Percentiles rank a stretch among this genome's conserved stretches.
phyloP scores from a whole-genome alignment of 2,329 filamentous ascomycete genomes.

The Colletotrichum simmondsii region DNA sequence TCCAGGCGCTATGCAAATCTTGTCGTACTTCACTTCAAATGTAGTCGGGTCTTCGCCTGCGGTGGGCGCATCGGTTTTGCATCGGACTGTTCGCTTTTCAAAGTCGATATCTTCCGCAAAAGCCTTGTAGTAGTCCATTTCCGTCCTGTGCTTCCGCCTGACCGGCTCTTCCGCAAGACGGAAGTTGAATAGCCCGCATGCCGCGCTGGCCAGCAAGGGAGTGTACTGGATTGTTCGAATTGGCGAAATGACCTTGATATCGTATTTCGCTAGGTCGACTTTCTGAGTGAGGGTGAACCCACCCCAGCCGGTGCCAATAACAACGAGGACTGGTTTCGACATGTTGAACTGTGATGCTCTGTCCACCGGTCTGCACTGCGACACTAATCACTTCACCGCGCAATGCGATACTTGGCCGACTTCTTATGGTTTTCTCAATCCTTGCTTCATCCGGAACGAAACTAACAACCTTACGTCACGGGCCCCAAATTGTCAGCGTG shows the following conservation, averaged over 20 bases:
- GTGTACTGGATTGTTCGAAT: conserved; percentile 99
- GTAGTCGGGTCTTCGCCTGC: conserved; percentile 78
- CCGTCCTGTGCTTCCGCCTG: conserved; percentile 93
- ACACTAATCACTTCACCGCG: too few species aligned
- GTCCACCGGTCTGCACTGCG: neutral
- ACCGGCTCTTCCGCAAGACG: conserved; percentile 99
- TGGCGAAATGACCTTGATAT: conserved; percentile 95
- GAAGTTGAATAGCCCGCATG: conserved; percentile 96
- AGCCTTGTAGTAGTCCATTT: conserved; percentile 97
- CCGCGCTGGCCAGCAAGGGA: conserved; percentile 94
- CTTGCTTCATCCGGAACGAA: neutral
- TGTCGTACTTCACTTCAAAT: conserved; percentile 95
- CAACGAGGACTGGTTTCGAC: conserved; percentile 22
- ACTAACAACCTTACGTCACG: conserved; percentile 24
- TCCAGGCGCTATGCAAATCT: conserved; percentile 96
- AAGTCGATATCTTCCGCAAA: conserved; percentile 96
- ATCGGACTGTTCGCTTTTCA: conserved; percentile 85
- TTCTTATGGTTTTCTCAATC: conserved; percentile 7
- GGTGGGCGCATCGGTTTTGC: conserved; percentile 92
- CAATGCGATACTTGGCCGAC: neutral
- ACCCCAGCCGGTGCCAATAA: conserved; percentile 89
- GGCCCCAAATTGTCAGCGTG: neutral
- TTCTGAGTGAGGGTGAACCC: conserved; percentile 53
- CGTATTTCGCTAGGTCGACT: conserved; percentile 98
- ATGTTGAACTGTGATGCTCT: neutral